Evolutionary conservation across 1,284 basidiomycete species (phyloP).

Genomic region (Ganoderma sp.): DNA sequence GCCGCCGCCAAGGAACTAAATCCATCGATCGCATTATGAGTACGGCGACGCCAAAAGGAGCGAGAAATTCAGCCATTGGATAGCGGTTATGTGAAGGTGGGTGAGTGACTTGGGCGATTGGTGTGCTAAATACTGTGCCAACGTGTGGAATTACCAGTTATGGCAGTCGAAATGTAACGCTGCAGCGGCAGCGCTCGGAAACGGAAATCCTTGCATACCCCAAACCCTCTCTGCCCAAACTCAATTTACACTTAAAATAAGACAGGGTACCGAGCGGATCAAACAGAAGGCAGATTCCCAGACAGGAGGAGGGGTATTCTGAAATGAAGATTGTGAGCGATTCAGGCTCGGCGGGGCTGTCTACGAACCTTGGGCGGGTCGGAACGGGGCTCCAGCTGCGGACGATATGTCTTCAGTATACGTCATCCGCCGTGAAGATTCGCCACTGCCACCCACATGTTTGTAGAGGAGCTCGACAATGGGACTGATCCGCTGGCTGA

Average conservation of each 20-base stretch:
- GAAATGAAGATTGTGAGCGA: neutral
- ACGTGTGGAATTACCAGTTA: conserved; percentile 6
- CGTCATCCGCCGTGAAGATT: neutral
- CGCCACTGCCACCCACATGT: conserved; percentile 7
- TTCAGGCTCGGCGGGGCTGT: neutral
- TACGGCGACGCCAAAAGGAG: conserved; percentile 2
- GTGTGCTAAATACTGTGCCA: conserved; percentile 10
- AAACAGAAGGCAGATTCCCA: conserved; percentile 14
- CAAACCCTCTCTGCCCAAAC: neutral
- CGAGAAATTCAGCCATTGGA: conserved; percentile 20
- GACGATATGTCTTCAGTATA: conserved; percentile 1
- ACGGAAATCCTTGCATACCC: neutral
- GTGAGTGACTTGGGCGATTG: conserved; percentile 21
- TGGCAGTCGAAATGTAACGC: neutral
- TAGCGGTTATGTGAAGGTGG: neutral
- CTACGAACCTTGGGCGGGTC: neutral
- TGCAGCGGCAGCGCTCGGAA: neutral
- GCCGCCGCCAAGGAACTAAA: conserved; percentile 10
- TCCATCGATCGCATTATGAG: conserved; percentile 1
- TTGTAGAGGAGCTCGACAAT: conserved; percentile 6
- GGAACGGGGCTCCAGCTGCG: conserved; percentile 11
- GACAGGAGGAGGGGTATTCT: neutral
- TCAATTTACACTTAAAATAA: conserved; percentile 5
- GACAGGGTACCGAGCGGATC: conserved; percentile 16
- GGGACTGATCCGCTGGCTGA: conserved; percentile 9